Evolutionary conservation across 441 rosid genomes (phyloP).

Genomic region (Arabidopsis hybrid): DNA sequence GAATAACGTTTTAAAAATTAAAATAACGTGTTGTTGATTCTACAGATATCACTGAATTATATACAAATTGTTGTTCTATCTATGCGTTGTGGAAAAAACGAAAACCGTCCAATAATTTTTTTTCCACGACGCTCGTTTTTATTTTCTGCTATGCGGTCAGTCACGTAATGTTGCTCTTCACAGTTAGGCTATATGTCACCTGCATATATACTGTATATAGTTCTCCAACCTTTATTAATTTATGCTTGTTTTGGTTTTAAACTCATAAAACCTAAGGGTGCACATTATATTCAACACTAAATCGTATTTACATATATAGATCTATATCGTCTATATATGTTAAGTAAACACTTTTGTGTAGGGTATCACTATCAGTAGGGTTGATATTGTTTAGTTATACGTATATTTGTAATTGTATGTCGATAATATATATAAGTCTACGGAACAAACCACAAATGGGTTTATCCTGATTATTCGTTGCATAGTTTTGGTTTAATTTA

Average conservation of each 20-base stretch:
- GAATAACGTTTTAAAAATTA: no score
- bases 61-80: no score
- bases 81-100: no score
- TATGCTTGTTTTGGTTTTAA: neutral
- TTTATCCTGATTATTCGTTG: conserved; percentile 19
- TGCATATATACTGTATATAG: neutral
- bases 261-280: neutral
- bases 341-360: no score
- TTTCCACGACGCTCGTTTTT: no score
- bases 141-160: no score
- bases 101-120: no score
- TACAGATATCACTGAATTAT: no score
- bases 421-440: neutral
- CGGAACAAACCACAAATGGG: conserved; percentile 21
- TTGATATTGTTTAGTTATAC: neutral
- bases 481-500: conserved; percentile 9
- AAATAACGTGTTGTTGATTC: no score
- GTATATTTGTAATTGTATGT: neutral
- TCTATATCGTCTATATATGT: no score
- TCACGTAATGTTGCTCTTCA: conserved; percentile 1
- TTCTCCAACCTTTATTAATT: neutral
- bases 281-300: neutral
- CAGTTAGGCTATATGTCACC: neutral
- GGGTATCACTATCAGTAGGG: no score
- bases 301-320: neutral